These are phyloP conservation scores for Hypoxylon crocopeplum DNA, from an alignment of 495 filamentous ascomycete genomes.

Conservation along the genomic window DNA sequence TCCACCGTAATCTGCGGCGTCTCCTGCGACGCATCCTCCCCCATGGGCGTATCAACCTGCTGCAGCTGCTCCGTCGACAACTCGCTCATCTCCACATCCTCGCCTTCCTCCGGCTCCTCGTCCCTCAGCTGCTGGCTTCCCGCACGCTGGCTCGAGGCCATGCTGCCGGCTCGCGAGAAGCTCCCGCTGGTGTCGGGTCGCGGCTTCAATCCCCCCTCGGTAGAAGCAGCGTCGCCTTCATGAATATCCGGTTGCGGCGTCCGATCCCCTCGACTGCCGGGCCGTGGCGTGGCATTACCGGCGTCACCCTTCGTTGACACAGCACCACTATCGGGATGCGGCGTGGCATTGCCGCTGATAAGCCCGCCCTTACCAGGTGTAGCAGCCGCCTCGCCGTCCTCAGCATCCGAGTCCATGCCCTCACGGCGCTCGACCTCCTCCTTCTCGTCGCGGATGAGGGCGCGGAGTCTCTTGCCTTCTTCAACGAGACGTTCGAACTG, in stretches of 20 bases:
- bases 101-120: constrained; percentile 67
- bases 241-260: constrained; percentile 71
- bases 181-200: constrained; percentile 56
- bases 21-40: constrained; percentile 53
- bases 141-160: constrained; percentile 55
- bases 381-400: constrained; percentile 62
- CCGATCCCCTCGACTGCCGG: constrained; percentile 58
- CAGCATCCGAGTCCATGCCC: constrained; percentile 83
- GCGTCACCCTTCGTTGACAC: constrained; percentile 42
- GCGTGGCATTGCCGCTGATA: constrained; percentile 48
- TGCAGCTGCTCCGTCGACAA: constrained; percentile 49
- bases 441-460: constrained; percentile 92
- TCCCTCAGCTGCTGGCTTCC: constrained; percentile 49
- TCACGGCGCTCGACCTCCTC: constrained; percentile 78
- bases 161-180: constrained; percentile 52
- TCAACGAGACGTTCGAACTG: constrained; percentile 92
- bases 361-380: constrained; percentile 50
- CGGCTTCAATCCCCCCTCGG: constrained; percentile 45
- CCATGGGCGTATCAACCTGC: constrained; percentile 48
- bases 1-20: constrained; percentile 59
- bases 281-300: constrained; percentile 57
- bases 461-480: constrained; percentile 83
- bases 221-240: constrained; percentile 19
- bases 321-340: constrained; percentile 48
- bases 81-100: constrained; percentile 65